Conservation (phyloP, 352 stramenopile species). For the Phytophthora niederhauseri region DNA sequence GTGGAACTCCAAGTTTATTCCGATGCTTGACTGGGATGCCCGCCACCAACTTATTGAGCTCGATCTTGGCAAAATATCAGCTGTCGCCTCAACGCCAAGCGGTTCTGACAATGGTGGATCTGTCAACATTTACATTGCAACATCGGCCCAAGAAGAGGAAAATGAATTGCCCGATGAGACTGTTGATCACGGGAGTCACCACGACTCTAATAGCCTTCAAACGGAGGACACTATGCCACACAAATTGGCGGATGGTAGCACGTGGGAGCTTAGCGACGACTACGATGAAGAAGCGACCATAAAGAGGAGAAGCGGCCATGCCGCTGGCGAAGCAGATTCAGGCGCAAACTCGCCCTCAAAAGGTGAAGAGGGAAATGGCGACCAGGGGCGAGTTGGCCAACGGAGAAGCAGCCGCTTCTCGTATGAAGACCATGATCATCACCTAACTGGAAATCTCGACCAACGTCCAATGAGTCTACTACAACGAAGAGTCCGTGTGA, state of each 20-base stretch:
- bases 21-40: constrained; percentile 48
- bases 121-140: constrained; percentile 5
- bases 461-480: constrained; percentile 49
- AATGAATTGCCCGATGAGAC: not conserved
- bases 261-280: constrained; percentile 13
- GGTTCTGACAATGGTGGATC: not conserved
- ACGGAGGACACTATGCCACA: constrained; percentile 5
- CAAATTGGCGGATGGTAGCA: constrained; percentile 12
- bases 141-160: constrained; percentile 1
- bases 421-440: constrained; percentile 27
- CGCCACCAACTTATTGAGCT: constrained; percentile 39
- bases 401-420: not conserved
- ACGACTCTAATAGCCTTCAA: not conserved
- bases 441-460: constrained; percentile 9
- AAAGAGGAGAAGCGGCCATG: constrained; percentile 5
- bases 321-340: constrained; percentile 33
- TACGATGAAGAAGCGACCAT: constrained; percentile 9
- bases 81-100: constrained; percentile 17
- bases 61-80: constrained; percentile 55
- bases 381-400: not conserved
- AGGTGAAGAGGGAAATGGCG: constrained; percentile 16
- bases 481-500: constrained; percentile 45
- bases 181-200: not conserved
- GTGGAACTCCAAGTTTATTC: constrained; percentile 52
- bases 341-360: constrained; percentile 20